These are phyloP conservation scores for Huntiella savannae DNA, from an alignment of 2,329 filamentous ascomycete species.

Conservation along the genomic window DNA sequence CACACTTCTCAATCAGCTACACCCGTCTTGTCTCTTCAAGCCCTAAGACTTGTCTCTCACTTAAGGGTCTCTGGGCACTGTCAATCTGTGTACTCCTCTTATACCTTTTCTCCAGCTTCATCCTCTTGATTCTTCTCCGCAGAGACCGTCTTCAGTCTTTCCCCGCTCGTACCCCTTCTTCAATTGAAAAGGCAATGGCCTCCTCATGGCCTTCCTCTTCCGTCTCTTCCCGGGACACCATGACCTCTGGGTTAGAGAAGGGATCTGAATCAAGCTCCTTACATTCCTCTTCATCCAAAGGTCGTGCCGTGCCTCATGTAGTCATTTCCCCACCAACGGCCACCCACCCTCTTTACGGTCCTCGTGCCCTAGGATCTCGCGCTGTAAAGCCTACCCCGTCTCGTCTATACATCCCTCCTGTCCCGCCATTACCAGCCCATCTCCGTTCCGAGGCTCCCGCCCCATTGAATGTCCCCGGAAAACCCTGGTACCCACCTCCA, in stretches of 20 bases:
- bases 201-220: background rate
- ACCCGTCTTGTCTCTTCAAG: slow-evolving; percentile 20
- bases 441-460: background rate
- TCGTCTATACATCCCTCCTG: slow-evolving; percentile 7
- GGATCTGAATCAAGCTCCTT: slow-evolving; percentile 48
- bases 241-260: no score
- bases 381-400: background rate
- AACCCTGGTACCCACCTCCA: slow-evolving; percentile 13
- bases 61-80: slow-evolving; percentile 76
- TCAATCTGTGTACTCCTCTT: slow-evolving; percentile 59
- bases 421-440: slow-evolving; percentile 7
- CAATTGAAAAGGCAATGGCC: slow-evolving; percentile 2
- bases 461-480: background rate
- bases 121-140: slow-evolving; percentile 42
- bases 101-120: slow-evolving; percentile 43
- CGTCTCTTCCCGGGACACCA: background rate
- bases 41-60: slow-evolving; percentile 54
- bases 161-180: background rate
- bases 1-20: slow-evolving; percentile 20
- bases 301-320: slow-evolving; percentile 43
- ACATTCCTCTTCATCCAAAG: slow-evolving; percentile 59
- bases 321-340: slow-evolving; percentile 42
- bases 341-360: slow-evolving; percentile 16
- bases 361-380: slow-evolving; percentile 5
- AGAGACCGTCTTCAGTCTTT: slow-evolving; percentile 16